Base-by-base conservation (phyloP, 345 rosid genomes). In the Salix suchowensis region DNA sequence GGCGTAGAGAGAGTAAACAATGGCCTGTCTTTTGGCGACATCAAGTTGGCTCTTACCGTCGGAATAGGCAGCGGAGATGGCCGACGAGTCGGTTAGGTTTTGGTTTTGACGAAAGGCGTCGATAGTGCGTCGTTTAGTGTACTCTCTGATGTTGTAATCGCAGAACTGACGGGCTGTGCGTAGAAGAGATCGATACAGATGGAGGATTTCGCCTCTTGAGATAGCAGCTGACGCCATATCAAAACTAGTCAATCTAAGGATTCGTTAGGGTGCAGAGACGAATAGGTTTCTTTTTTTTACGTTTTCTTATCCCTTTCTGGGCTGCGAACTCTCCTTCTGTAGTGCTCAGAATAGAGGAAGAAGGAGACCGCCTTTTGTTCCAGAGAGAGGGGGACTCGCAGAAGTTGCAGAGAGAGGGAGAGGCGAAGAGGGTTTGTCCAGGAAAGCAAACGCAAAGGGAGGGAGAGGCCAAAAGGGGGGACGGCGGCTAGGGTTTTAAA, bases 111-210 rank as follows among this genome's bases (percentile, higher is more conserved):
- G 94, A 82, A 93, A 96, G 21, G 85, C 92, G 82, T 92, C 97
- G 69, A 85, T 21, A 50, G 92, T 75, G 64, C 97, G 93, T 36
- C 96, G 92, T 84, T 86, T 95, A 9, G 88, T 37, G 84, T 95
- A 95, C 86, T 90, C 97, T 72, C 98, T 83, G 48, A 91, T 73
- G 89, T 94, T 91, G 85, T 92, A 94, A 77, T 95, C 98, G 65
- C 74, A 32, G 85, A 85, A 95, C 10, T 82, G 87, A 64, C 93
- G 89, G 16, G 92, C 96, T 4, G 86, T 86, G 66, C 94, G 92
- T 9, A 95, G 89, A 66, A 95, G 82, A 13, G 97, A 81, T 5
- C 96, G 97, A 60, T 82, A 90, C 21, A 95, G 86, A 18, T 81
- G 80, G 30, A 88, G 72, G 3, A 89, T 85, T 83, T 93, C 88